Percentiles rank a stretch among this genome's conserved stretches.
phyloP scores from a whole-genome alignment of 129 eudicot species.

The Tagetes patula region DNA sequence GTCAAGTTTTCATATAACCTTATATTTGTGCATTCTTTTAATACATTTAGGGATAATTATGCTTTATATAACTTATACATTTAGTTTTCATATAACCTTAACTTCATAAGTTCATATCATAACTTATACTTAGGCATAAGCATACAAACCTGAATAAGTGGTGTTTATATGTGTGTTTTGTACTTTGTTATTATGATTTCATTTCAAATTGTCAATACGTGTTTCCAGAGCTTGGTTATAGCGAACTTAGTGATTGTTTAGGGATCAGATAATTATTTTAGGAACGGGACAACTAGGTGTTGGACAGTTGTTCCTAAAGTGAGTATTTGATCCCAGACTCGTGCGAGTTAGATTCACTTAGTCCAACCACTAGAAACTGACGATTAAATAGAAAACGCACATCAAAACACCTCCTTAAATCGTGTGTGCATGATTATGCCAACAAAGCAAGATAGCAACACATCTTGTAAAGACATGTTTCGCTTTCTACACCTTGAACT shows the following conservation, averaged over 20 bases:
- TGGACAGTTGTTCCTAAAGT: neutral
- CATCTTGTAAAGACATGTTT: slow-evolving; percentile 29
- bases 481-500: slow-evolving; percentile 12
- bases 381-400: neutral
- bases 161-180: neutral
- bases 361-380: neutral
- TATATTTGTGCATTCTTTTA: neutral
- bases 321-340: neutral
- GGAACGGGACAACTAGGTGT: too few species aligned
- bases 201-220: neutral
- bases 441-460: slow-evolving; percentile 35
- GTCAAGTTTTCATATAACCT: slow-evolving; percentile 12
- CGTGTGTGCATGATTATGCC: slow-evolving; percentile 32
- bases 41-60: slow-evolving; percentile 9
- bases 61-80: too few species aligned
- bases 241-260: neutral
- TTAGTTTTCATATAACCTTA: neutral
- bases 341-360: neutral
- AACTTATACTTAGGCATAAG: neutral
- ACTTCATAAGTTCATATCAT: neutral
- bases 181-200: neutral
- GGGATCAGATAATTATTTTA: neutral
- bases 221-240: neutral
- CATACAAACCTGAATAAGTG: neutral
- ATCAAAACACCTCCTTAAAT: neutral